Conservation (phyloP, 257 asterid genomes). For the Osmanthus fragrans region DNA sequence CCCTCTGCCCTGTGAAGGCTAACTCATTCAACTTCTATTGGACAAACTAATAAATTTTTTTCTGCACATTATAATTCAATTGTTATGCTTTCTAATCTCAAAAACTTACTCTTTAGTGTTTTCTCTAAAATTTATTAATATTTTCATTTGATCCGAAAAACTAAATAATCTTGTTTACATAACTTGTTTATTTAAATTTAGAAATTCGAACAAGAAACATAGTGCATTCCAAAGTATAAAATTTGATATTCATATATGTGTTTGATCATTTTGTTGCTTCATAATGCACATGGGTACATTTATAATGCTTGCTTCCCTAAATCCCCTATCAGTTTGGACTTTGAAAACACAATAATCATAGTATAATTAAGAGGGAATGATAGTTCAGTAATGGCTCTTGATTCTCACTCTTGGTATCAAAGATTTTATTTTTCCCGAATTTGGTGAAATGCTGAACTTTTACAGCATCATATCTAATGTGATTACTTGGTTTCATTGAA, state of each 20-base stretch:
- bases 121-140: neutral
- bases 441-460: constrained; percentile 5
- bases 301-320: no score
- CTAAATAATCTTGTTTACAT: neutral
- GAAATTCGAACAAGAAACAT: neutral
- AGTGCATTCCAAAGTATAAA: constrained; percentile 4
- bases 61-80: neutral
- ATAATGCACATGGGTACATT: neutral
- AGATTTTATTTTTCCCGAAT: neutral
- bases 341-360: neutral
- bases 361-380: neutral
- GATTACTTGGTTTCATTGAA: constrained; percentile 14
- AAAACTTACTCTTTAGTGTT: neutral
- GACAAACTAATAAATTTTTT: neutral
- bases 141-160: neutral
- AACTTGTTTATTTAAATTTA: constrained; percentile 3
- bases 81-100: neutral
- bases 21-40: neutral
- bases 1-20: neutral
- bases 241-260: neutral
- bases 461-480: neutral
- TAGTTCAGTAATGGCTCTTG: neutral
- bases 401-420: neutral
- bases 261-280: constrained; percentile 16
- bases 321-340: neutral